phyloP scores from a whole-genome alignment of 1,284 basidiomycete genomes.

The Ganoderma boninense region DNA sequence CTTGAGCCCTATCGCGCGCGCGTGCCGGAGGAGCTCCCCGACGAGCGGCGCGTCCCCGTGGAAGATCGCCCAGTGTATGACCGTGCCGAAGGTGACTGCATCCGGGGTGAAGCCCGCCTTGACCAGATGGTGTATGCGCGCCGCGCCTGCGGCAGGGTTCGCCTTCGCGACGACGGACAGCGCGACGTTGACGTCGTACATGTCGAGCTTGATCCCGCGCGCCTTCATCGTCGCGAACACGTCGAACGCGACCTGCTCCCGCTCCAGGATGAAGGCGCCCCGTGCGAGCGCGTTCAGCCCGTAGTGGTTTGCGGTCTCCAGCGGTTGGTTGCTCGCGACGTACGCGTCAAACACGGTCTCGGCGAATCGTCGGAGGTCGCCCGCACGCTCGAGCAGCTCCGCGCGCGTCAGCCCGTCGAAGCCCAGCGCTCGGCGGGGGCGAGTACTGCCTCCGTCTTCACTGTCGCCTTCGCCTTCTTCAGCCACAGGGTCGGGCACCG shows the following conservation, averaged over 20 bases:
- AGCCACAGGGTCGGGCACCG: not conserved
- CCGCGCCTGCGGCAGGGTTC: slow-evolving; percentile 53
- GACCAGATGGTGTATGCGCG: slow-evolving; percentile 58
- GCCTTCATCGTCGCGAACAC: slow-evolving; percentile 55
- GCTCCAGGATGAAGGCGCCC: slow-evolving; percentile 66
- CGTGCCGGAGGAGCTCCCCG: slow-evolving; percentile 49
- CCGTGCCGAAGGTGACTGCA: slow-evolving; percentile 62
- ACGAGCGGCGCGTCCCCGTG: slow-evolving; percentile 55
- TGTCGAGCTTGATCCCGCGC: slow-evolving; percentile 63
- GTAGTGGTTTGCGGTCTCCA: slow-evolving; percentile 56
- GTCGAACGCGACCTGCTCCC: slow-evolving; percentile 53
- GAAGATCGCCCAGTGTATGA: slow-evolving; percentile 62
- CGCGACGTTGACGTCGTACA: slow-evolving; percentile 69
- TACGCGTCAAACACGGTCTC: slow-evolving; percentile 56
- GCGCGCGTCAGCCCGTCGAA: slow-evolving; percentile 18
- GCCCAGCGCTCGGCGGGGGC: not conserved
- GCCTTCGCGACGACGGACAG: slow-evolving; percentile 61
- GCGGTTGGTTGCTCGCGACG: slow-evolving; percentile 50
- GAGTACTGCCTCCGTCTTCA: slow-evolving; percentile 1
- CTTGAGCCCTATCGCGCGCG: slow-evolving; percentile 44
- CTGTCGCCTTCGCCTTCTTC: not conserved
- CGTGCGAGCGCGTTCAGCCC: slow-evolving; percentile 68
- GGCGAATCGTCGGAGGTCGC: slow-evolving; percentile 52
- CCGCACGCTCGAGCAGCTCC: slow-evolving; percentile 29
- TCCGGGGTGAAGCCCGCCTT: slow-evolving; percentile 57